These are phyloP conservation scores for Exophiala phaeomuriformis DNA, from an alignment of 2,329 filamentous ascomycete genomes.

Conservation along the genomic window DNA sequence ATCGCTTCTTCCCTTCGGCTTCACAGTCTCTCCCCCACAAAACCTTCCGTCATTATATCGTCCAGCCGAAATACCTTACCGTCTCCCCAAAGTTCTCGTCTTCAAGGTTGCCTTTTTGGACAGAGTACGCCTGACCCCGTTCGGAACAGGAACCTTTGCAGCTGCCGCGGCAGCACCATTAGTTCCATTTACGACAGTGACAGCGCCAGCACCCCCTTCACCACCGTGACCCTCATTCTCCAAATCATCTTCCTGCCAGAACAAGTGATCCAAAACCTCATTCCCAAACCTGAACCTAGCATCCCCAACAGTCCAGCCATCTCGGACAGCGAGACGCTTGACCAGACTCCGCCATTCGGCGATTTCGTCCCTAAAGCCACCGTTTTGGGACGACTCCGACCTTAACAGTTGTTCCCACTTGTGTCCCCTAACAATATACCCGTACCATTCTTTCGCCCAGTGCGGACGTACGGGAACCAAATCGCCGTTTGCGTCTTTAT, in stretches of 20 bases:
- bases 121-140: too few species aligned
- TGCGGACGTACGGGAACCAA: slow-evolving; percentile 17
- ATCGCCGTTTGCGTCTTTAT: slow-evolving; percentile 8
- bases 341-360: slow-evolving; percentile 15
- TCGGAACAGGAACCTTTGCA: too few species aligned
- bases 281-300: slow-evolving; percentile 18
- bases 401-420: slow-evolving; percentile 16
- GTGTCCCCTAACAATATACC: slow-evolving; percentile 11
- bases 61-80: too few species aligned
- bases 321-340: slow-evolving; percentile 2
- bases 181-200: too few species aligned
- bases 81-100: too few species aligned
- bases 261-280: slow-evolving; percentile 22
- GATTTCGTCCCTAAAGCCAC: slow-evolving; percentile 15
- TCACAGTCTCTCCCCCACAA: too few species aligned
- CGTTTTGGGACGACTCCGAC: slow-evolving; percentile 6
- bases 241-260: slow-evolving; percentile 30
- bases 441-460: slow-evolving; percentile 24
- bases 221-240: slow-evolving; percentile 18
- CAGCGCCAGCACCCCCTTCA: too few species aligned
- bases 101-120: too few species aligned
- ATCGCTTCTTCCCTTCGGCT: too few species aligned
- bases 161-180: too few species aligned
- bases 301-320: slow-evolving; percentile 14
- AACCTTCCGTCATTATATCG: too few species aligned